phyloP scores from a whole-genome alignment of 2,329 filamentous ascomycete species.

The Fonsecaea pedrosoi region DNA sequence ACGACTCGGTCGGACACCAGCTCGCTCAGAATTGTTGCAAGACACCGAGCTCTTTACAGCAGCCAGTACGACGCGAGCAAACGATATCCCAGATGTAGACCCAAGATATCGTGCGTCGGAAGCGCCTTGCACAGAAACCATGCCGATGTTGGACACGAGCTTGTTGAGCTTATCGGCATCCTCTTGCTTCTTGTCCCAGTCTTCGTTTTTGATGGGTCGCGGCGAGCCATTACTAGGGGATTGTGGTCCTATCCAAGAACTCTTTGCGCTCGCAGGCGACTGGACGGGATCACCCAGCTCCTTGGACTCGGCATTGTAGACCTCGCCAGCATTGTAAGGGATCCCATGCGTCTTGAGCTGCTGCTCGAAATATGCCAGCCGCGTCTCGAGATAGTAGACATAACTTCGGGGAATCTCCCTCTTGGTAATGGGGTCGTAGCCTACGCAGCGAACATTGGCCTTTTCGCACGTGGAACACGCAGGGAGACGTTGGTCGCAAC shows the following conservation, averaged over 20 bases:
- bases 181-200: constrained; percentile 53
- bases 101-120: constrained; percentile 82
- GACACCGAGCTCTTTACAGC: constrained; percentile 81
- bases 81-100: constrained; percentile 88
- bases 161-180: constrained; percentile 69
- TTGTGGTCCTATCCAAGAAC: constrained; percentile 25
- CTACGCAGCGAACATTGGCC: constrained; percentile 87
- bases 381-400: constrained; percentile 90
- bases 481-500: constrained; percentile 90
- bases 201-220: constrained; percentile 41
- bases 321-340: constrained; percentile 71
- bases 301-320: constrained; percentile 64
- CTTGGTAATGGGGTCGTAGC: constrained; percentile 96
- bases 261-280: constrained; percentile 39
- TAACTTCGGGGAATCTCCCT: constrained; percentile 91
- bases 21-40: constrained; percentile 66
- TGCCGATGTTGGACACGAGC: constrained; percentile 72
- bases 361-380: constrained; percentile 81
- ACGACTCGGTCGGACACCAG: constrained; percentile 66
- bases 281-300: constrained; percentile 27
- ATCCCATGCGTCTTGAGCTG: constrained; percentile 74
- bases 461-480: constrained; percentile 93
- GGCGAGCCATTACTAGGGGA: constrained; percentile 40
- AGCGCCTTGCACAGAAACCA: constrained; percentile 77
- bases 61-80: constrained; percentile 91